Conservation (phyloP, 257 asterid species). For the Pogostemon cablin region DNA sequence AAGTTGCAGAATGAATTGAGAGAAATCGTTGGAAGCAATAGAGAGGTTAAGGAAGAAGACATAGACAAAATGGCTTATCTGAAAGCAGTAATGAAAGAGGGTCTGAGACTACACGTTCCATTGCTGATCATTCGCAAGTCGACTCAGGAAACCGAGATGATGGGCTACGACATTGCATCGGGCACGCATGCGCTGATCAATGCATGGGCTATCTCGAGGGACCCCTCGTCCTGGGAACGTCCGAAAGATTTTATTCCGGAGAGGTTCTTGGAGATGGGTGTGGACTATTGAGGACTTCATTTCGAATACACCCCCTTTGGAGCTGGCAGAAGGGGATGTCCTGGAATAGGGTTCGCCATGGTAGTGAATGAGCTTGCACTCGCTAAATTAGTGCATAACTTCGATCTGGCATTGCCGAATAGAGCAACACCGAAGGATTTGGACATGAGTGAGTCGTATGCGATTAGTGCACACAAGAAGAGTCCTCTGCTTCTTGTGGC, state of each 20-base stretch:
- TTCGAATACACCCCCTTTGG: conserved; percentile 63
- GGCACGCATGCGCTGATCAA: conserved; percentile 45
- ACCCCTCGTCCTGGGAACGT: conserved; percentile 49
- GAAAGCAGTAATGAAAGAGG: conserved; percentile 54
- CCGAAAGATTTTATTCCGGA: conserved; percentile 56
- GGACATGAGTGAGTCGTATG: conserved; percentile 50
- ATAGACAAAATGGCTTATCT: conserved; percentile 49
- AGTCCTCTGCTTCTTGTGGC: conserved; percentile 42
- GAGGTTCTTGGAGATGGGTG: conserved; percentile 39
- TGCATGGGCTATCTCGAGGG: conserved; percentile 57
- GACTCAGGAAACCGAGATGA: conserved; percentile 37
- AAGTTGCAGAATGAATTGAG: conserved; percentile 42
- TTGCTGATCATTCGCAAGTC: conserved; percentile 50
- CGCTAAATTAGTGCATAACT: conserved; percentile 48
- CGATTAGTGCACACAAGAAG: conserved; percentile 35
- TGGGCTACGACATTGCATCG: conserved; percentile 42
- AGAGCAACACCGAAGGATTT: conserved; percentile 36
- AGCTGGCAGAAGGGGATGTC: conserved; percentile 62
- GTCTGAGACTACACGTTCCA: conserved; percentile 47
- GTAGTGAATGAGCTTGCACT: conserved; percentile 41
- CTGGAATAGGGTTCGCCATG: conserved; percentile 43
- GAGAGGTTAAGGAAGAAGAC: conserved; percentile 40
- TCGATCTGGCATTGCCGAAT: conserved; percentile 41
- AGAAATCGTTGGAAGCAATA: conserved; percentile 11
- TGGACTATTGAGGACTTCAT: conserved; percentile 47